These are phyloP conservation scores for Gossypium trilobum DNA, from an alignment of 441 rosid species.

Conservation along the genomic window DNA sequence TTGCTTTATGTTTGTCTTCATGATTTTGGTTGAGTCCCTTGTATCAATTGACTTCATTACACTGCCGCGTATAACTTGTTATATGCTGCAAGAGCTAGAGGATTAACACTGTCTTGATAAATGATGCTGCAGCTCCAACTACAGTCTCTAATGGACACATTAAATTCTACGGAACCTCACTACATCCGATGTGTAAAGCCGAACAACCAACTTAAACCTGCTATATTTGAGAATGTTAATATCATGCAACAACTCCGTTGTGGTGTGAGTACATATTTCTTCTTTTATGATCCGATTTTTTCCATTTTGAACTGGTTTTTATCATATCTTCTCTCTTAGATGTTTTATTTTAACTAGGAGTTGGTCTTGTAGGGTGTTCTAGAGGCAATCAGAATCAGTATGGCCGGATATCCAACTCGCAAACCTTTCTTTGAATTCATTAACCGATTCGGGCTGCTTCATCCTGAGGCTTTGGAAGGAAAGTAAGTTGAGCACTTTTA, in stretches of 20 bases:
- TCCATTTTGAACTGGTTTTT: conserved; percentile 9
- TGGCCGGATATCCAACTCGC: conserved; percentile 98
- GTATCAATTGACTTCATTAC: background rate
- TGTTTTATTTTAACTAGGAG: conserved; percentile 10
- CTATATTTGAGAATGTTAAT: conserved; percentile 87
- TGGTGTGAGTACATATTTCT: conserved; percentile 57
- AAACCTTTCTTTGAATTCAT: conserved; percentile 80
- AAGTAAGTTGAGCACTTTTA: conserved; percentile 50
- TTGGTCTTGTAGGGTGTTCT: conserved; percentile 72
- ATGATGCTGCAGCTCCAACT: conserved; percentile 80
- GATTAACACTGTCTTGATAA: conserved; percentile 19
- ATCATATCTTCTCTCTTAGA: background rate
- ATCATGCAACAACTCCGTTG: conserved; percentile 96
- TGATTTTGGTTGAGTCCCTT: background rate
- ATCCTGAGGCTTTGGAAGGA: conserved; percentile 61
- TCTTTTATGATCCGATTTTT: conserved; percentile 8
- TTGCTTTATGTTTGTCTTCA: conserved; percentile 13
- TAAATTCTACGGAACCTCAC: conserved; percentile 94
- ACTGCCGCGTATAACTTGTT: conserved; percentile 4
- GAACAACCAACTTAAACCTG: conserved; percentile 84
- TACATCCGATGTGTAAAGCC: conserved; percentile 98
- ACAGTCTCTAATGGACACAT: conserved; percentile 76
- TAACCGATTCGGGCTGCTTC: conserved; percentile 84
- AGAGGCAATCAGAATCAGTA: conserved; percentile 96
- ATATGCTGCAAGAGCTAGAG: conserved; percentile 9